Conservation (phyloP, 2,329 filamentous ascomycete species). For the Pseudocercospora fijiensis region DNA sequence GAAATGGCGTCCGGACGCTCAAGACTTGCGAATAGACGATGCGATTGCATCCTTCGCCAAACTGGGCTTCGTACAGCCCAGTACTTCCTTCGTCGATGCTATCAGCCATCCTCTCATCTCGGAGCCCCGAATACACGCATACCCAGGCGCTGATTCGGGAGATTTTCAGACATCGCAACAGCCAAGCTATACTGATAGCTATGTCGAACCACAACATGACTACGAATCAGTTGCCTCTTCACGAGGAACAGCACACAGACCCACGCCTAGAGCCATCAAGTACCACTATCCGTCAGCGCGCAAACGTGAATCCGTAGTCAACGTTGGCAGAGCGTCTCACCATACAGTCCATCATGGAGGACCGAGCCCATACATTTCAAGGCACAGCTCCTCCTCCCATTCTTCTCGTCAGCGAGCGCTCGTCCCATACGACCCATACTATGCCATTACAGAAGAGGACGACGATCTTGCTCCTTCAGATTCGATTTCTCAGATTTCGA, state of each 20-base stretch:
- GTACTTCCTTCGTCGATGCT: neutral
- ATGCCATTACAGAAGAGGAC: neutral
- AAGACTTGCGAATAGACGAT: conserved; percentile 4
- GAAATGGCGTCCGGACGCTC: neutral
- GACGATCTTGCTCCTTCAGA: conserved; percentile 7
- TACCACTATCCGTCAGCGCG: neutral
- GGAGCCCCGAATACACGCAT: neutral
- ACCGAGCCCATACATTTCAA: neutral
- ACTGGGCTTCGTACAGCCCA: neutral
- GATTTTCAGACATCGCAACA: neutral
- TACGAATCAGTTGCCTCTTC: neutral
- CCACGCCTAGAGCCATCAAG: neutral
- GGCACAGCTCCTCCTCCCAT: neutral
- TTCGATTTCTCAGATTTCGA: conserved; percentile 14
- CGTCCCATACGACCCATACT: neutral
- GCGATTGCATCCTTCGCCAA: conserved; percentile 3
- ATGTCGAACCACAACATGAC: neutral
- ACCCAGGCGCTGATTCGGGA: neutral
- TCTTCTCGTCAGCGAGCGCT: neutral
- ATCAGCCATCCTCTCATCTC: neutral
- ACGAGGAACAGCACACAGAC: neutral
- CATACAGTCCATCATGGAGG: neutral
- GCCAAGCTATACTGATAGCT: neutral
- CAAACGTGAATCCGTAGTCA: neutral
- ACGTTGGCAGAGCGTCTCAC: neutral